phyloP scores from a whole-genome alignment of 2,329 filamentous ascomycete species.

The Helminthosporium solani region DNA sequence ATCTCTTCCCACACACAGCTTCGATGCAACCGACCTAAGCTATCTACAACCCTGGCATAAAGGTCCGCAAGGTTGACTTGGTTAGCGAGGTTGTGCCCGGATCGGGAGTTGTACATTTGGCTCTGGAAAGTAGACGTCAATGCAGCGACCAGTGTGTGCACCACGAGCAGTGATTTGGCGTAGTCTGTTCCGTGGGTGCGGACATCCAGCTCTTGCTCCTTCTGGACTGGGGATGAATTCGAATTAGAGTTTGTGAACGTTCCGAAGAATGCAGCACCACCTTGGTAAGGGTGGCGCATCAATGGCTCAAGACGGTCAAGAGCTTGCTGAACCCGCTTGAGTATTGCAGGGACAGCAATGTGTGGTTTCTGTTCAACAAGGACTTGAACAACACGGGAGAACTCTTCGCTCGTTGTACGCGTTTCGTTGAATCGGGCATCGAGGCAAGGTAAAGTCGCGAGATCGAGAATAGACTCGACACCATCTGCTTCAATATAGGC shows the following conservation, averaged over 20 bases:
- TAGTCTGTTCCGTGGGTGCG: constrained; percentile 67
- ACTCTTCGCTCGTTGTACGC: constrained; percentile 62
- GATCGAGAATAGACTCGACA: constrained; percentile 79
- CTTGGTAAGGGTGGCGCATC: constrained; percentile 51
- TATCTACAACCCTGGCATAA: constrained; percentile 71
- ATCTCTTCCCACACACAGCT: constrained; percentile 85
- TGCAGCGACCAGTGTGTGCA: constrained; percentile 74
- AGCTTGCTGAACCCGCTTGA: constrained; percentile 70
- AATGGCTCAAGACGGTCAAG: constrained; percentile 69
- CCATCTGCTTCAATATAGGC: constrained; percentile 78
- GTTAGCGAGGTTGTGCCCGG: constrained; percentile 65
- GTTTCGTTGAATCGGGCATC: constrained; percentile 68
- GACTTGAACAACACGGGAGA: constrained; percentile 72
- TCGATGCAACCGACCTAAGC: constrained; percentile 74
- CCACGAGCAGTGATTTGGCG: constrained; percentile 74
- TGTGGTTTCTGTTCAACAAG: constrained; percentile 80
- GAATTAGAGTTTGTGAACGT: constrained; percentile 53
- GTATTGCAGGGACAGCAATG: constrained; percentile 76
- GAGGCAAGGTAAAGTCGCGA: constrained; percentile 78
- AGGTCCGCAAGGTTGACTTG: constrained; percentile 82
- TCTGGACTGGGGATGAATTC: constrained; percentile 11
- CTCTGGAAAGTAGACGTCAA: constrained; percentile 71
- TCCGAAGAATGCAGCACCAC: constrained; percentile 65
- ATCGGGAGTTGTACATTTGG: constrained; percentile 63
- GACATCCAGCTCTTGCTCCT: constrained; percentile 39